Evolutionary conservation across 257 asterid genomes (phyloP), one percentile per base, ranked within the genome.

Genomic region (Paulownia fortunei): DNA sequence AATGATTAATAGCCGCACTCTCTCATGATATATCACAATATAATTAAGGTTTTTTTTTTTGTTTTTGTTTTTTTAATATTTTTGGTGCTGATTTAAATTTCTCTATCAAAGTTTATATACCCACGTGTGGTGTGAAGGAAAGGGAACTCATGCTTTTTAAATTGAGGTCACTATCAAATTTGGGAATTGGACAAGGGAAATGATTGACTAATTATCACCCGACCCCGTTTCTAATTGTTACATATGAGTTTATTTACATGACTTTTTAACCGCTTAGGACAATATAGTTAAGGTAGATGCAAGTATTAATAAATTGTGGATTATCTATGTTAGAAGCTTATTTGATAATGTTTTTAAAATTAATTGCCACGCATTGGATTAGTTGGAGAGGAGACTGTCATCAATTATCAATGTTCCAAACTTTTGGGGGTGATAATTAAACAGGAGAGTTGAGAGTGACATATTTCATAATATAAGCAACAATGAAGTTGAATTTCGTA

Each of bases 391-490:
- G 8, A 24, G 47, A 32, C 37, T 37, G 2, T 73, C 5, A 77
- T 73, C 65, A 60, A 59, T 59, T 44, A 73, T 72, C 34, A 61
- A 44, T 12, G 70, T 3, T 79, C 83, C 83, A 65, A 63, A 52
- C 13, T 64, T 79, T 54, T 64, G n/a, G 55, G 81, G 82, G 79
- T 62, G 36, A 41, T 63, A 34, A 64, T 64, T 64, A 23, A 79
- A 79, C 61, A 78, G 72, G 23, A 36, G 78, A 78, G 8, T 13
- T 7, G 79, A 79, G 79, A 79, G 60, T 42, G 83, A 72, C 75
- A 54, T 34, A 23, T 52, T 69, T 41, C 65, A 23, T 76, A 65
- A 6, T 26, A 16, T 76, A 16, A 32, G 30, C 30, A 67, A 54
- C 23, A 52, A 11, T 23, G 19, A 30, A 41, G 26, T 67, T 67